These are phyloP conservation scores for Glycine latifolia DNA, from an alignment of 306 rosid species.

Conservation along the genomic window DNA sequence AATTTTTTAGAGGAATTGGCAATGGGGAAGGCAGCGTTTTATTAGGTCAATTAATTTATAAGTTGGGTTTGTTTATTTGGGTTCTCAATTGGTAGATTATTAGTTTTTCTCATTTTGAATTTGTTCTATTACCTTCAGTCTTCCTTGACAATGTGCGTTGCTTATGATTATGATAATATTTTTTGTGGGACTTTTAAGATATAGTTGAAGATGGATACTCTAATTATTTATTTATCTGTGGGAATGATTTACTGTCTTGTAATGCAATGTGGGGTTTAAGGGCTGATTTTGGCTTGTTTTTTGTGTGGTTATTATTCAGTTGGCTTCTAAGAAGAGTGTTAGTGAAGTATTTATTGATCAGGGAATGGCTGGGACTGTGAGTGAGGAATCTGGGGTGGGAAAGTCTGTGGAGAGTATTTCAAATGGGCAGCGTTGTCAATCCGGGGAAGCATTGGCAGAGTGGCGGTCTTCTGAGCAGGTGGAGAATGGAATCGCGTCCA, in stretches of 20 bases:
- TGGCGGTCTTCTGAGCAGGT: slow-evolving; percentile 98
- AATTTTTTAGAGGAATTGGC: slow-evolving; percentile 22
- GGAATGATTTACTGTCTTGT: slow-evolving; percentile 29
- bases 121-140: slow-evolving; percentile 28
- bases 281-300: slow-evolving; percentile 17
- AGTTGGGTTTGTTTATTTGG: slow-evolving; percentile 3
- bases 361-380: slow-evolving; percentile 83
- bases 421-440: slow-evolving; percentile 77
- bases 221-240: not conserved
- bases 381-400: slow-evolving; percentile 83
- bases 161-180: slow-evolving; percentile 4
- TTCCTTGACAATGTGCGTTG: slow-evolving; percentile 34
- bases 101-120: slow-evolving; percentile 6
- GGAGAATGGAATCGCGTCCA: slow-evolving; percentile 90
- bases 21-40: slow-evolving; percentile 26
- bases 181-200: slow-evolving; percentile 9
- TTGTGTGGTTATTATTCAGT: slow-evolving; percentile 46
- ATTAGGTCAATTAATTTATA: not conserved
- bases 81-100: slow-evolving; percentile 33
- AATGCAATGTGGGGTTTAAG: slow-evolving; percentile 43
- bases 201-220: slow-evolving; percentile 25
- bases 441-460: slow-evolving; percentile 92
- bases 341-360: slow-evolving; percentile 56
- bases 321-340: slow-evolving; percentile 51
- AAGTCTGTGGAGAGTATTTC: slow-evolving; percentile 76